A percentile compares a stretch with the other conserved stretches of the same genome.
phyloP scores from a whole-genome alignment of 78 protist species.

The Pigoraptor vietnamica region DNA sequence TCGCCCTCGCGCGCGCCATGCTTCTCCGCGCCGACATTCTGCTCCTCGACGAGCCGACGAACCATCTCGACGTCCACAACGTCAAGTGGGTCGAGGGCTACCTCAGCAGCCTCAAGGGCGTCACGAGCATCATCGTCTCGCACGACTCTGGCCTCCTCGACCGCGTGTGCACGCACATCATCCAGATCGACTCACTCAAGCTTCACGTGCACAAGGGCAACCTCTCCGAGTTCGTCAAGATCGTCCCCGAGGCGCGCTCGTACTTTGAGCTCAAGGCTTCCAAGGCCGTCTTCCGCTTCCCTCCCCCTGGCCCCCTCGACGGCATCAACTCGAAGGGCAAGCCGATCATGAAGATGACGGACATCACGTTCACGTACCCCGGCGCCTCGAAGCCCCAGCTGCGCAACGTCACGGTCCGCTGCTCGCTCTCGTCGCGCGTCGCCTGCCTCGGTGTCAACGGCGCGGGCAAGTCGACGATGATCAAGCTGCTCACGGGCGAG shows the following conservation, averaged over 20 bases:
- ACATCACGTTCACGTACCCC: constrained; percentile 61
- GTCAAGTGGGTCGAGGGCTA: constrained; percentile 63
- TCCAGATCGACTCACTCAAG: constrained; percentile 59
- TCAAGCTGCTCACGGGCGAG: constrained; percentile 57
- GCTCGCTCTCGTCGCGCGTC: constrained; percentile 50
- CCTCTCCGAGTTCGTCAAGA: constrained; percentile 35
- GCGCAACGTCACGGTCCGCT: constrained; percentile 40
- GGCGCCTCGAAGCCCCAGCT: constrained; percentile 36
- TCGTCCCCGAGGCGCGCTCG: constrained; percentile 45
- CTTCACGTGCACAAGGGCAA: constrained; percentile 58
- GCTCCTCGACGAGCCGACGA: constrained; percentile 93
- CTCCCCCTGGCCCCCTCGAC: constrained; percentile 60
- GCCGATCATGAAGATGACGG: constrained; percentile 56
- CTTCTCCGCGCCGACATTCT: constrained; percentile 64
- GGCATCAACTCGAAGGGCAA: constrained; percentile 66
- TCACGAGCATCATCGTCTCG: constrained; percentile 59
- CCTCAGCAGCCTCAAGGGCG: constrained; percentile 53
- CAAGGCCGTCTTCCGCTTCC: constrained; percentile 51
- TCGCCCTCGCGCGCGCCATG: constrained; percentile 81
- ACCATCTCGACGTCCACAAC: constrained; percentile 75
- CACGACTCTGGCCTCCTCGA: constrained; percentile 79
- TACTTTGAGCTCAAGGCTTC: constrained; percentile 55
- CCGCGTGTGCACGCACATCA: constrained; percentile 63
- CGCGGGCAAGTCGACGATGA: constrained; percentile 59
- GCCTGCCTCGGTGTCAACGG: constrained; percentile 52